Base-by-base conservation (phyloP, 805 yeast genomes). In the Teunomyces kruisii region DNA sequence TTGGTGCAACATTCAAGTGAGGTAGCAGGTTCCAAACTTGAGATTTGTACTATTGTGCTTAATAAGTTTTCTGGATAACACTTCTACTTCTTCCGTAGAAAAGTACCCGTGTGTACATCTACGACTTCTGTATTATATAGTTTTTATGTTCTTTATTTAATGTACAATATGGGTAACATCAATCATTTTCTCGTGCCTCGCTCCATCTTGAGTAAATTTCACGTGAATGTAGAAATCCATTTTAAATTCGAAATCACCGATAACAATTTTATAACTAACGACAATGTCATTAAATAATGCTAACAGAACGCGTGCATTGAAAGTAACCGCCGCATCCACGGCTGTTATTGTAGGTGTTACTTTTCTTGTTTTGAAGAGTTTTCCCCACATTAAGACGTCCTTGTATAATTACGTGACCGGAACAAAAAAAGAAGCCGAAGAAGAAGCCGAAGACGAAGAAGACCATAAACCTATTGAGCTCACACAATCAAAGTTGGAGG, bases 341-440 rank as follows among this genome's bases (percentile, higher is more conserved):
- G 73, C 72, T 0, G 70, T 68, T 9, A 51, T 73, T 3, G 42
- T 76, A 9, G 79, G 79, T 17, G 72, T 75, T 3, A 63, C 75
- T 0, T 58, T 68, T 22, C 37, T 78, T 5, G 47, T 76, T 8
- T 59, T 78, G 46, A 67, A 67, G 43, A 78, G 80, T 4, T 78
- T 68, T 47, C 83, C 83, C n/a, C 81, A 78, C 50, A 58, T 77
- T 33, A 61, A 59, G 44, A 49, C 61, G n/a, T 46, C 59, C 9
- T 29, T 67, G 13, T 55, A 48, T 42, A 48, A 57, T 15, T 58
- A 50, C 40, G 27, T 67, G 2, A 48, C 53, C 3, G 63, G 63
- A n/a, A 42, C 44, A 44, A 53, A 48, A 33, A 51, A 49, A 15
- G 52, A 46, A 31, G 48, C 45, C 10, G 30, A 24, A 1, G 39